These are phyloP conservation scores for Magnolia kwangsiensis DNA, from an alignment of 164 flowering plant species.

Conservation along the genomic window DNA sequence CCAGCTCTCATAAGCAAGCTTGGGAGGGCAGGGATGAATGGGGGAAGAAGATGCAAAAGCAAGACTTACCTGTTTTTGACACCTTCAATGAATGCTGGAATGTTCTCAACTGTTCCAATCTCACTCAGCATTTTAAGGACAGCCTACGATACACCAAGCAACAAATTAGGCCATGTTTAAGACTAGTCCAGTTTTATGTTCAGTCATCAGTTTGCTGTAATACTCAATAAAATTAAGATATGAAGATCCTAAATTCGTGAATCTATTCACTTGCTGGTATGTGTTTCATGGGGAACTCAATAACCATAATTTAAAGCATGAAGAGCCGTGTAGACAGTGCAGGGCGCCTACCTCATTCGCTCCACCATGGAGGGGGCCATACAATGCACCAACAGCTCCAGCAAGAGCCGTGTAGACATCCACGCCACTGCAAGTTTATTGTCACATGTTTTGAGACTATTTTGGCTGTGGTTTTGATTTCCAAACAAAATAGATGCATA, in stretches of 20 bases:
- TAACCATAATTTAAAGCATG: background rate
- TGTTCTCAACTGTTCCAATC: constrained; percentile 88
- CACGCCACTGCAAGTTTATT: constrained; percentile 62
- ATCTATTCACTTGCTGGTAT: background rate
- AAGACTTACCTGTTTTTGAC: constrained; percentile 73
- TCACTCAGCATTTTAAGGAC: constrained; percentile 95
- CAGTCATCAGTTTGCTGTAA: background rate
- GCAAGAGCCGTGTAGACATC: constrained; percentile 99
- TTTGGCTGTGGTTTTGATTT: constrained; percentile 7
- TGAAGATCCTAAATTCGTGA: background rate
- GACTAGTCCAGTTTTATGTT: background rate
- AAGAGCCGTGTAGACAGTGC: background rate
- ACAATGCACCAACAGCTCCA: constrained; percentile 97
- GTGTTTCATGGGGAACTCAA: background rate
- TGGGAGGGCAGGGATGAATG: background rate
- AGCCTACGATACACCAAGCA: constrained; percentile 47
- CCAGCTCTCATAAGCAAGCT: background rate
- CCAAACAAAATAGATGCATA: constrained; percentile 19
- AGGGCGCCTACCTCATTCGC: constrained; percentile 82
- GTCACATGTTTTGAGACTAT: background rate
- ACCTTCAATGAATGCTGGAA: constrained; percentile 95
- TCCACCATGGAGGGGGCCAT: constrained; percentile 99
- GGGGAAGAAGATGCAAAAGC: background rate
- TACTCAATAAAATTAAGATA: background rate
- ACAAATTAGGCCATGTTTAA: background rate